Percentiles rank a stretch among this genome's conserved stretches.
Conservation (phyloP, 331 rosid species). For the Prunus yedoensis region DNA sequence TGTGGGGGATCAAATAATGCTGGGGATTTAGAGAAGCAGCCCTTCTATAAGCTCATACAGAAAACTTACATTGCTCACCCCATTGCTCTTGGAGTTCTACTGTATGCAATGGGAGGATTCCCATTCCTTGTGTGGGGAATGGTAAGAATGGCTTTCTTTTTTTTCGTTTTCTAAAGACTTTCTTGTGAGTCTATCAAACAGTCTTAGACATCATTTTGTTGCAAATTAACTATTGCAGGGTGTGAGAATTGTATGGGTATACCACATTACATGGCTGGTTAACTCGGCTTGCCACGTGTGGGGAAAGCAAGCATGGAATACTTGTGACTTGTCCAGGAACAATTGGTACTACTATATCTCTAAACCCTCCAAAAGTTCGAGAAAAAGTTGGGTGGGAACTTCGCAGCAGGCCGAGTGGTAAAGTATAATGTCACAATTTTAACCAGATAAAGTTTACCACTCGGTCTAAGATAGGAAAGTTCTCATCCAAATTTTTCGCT, state of each 20-base stretch:
- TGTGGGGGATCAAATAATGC: slow-evolving; percentile 74
- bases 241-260: slow-evolving; percentile 74
- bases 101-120: slow-evolving; percentile 72
- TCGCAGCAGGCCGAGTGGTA: neutral
- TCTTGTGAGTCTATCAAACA: neutral
- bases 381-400: neutral
- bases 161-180: neutral
- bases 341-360: slow-evolving; percentile 55
- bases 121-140: slow-evolving; percentile 89
- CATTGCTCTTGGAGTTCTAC: slow-evolving; percentile 62
- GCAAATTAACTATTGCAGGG: slow-evolving; percentile 46
- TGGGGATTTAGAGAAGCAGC: slow-evolving; percentile 70
- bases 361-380: neutral
- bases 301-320: slow-evolving; percentile 74
- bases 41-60: slow-evolving; percentile 63
- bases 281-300: slow-evolving; percentile 90
- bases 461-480: neutral
- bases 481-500: neutral
- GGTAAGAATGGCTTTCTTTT: slow-evolving; percentile 40
- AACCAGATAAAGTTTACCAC: neutral
- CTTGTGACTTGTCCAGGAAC: slow-evolving; percentile 75
- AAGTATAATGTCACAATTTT: neutral
- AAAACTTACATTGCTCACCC: slow-evolving; percentile 70
- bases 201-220: neutral
- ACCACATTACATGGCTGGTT: slow-evolving; percentile 79